Percentiles rank a stretch among this genome's conserved stretches.
phyloP scores from a whole-genome alignment of 176 grass and related monocot species.

The Areca catechu region DNA sequence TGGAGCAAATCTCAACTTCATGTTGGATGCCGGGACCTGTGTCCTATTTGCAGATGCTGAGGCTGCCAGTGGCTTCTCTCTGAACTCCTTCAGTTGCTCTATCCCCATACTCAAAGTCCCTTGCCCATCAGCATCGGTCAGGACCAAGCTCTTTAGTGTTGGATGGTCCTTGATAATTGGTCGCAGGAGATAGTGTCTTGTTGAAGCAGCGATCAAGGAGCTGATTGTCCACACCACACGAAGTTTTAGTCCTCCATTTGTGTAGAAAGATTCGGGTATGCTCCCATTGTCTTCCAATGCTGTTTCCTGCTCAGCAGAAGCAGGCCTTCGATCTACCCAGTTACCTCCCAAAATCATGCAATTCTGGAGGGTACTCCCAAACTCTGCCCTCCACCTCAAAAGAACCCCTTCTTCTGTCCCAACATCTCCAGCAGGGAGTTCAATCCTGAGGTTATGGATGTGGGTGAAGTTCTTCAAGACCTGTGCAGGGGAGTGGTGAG shows the following conservation, averaged over 20 bases:
- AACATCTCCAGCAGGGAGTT: slow-evolving; percentile 75
- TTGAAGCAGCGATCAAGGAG: slow-evolving; percentile 84
- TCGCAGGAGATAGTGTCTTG: slow-evolving; percentile 71
- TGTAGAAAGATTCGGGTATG: slow-evolving; percentile 95
- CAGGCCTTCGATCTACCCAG: slow-evolving; percentile 33
- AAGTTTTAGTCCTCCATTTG: slow-evolving; percentile 79
- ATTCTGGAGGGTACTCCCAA: slow-evolving; percentile 78
- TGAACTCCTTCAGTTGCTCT: slow-evolving; percentile 81
- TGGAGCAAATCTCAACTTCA: slow-evolving; percentile 80
- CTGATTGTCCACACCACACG: slow-evolving; percentile 97
- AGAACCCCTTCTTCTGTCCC: slow-evolving; percentile 73
- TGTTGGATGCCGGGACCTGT: slow-evolving; percentile 81
- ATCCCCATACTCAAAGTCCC: slow-evolving; percentile 70
- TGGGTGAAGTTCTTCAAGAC: slow-evolving; percentile 66
- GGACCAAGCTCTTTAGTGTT: slow-evolving; percentile 56
- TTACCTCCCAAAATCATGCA: slow-evolving; percentile 84
- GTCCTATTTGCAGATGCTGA: slow-evolving; percentile 82
- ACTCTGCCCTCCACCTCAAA: slow-evolving; percentile 85
- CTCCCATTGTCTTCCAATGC: slow-evolving; percentile 62
- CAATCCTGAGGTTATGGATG: slow-evolving; percentile 50
- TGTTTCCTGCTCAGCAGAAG: slow-evolving; percentile 20
- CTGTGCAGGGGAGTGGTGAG: slow-evolving; percentile 72
- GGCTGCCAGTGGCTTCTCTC: slow-evolving; percentile 61
- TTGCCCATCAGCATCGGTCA: slow-evolving; percentile 64
- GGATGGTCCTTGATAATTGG: slow-evolving; percentile 83